These are phyloP conservation scores for Scutellaria galericulata DNA, from an alignment of 257 asterid genomes.

Conservation along the genomic window DNA sequence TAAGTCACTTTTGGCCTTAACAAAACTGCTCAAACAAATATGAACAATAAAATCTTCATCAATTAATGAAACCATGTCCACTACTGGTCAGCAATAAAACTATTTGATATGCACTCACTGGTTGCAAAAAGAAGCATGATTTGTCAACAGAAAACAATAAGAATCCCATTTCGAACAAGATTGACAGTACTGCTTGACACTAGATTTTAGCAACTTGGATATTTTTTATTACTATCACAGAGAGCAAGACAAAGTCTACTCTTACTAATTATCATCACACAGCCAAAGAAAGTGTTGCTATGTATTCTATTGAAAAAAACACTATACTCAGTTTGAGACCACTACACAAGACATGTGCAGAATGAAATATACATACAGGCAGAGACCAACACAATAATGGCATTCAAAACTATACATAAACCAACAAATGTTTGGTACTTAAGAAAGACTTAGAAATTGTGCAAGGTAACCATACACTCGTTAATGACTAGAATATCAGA, in stretches of 20 bases:
- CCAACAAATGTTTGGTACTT: neutral
- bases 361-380: neutral
- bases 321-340: slow-evolving; percentile 6
- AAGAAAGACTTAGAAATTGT: neutral
- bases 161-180: slow-evolving; percentile 23
- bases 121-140: slow-evolving; percentile 5
- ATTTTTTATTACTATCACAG: slow-evolving; percentile 28
- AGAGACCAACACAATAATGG: slow-evolving; percentile 3
- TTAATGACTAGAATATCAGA: slow-evolving; percentile 6
- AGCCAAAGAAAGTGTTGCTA: slow-evolving; percentile 21
- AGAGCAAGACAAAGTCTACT: slow-evolving; percentile 26
- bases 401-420: slow-evolving; percentile 16
- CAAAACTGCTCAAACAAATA: slow-evolving; percentile 60
- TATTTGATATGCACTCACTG: slow-evolving; percentile 22
- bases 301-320: slow-evolving; percentile 18
- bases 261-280: slow-evolving; percentile 12
- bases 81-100: slow-evolving; percentile 25
- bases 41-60: slow-evolving; percentile 32
- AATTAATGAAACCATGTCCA: slow-evolving; percentile 33
- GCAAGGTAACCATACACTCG: neutral
- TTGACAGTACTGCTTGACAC: slow-evolving; percentile 11
- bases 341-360: slow-evolving; percentile 2
- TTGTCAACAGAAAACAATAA: neutral
- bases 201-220: slow-evolving; percentile 1
- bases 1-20: slow-evolving; percentile 90